Base-by-base conservation (phyloP, 2,329 filamentous ascomycete species). In the Ascochyta koolunga region DNA sequence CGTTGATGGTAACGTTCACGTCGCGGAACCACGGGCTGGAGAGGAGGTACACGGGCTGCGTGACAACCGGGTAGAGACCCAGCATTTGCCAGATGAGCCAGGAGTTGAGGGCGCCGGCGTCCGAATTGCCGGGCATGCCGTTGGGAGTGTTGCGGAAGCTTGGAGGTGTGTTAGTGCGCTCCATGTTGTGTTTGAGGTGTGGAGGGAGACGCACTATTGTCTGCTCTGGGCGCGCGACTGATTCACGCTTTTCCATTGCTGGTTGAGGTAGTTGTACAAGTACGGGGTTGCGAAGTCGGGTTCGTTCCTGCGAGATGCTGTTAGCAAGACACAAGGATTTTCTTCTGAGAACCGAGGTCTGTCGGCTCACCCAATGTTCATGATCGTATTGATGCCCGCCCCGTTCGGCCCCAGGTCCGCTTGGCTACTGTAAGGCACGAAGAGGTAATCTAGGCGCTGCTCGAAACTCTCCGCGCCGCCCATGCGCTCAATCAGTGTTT, bases 261-360 rank as follows among this genome's bases (percentile, higher is more conserved):
- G 74, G 40, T 64, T 72, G 69, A 76, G 65, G 70, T 76, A 64
- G 69, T 70, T 29, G 64, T 66, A 68, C 1, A 90, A 79, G 61
- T 72, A 90, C 0, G 87, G 87, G 0, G 85, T 83, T 2, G 81
- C 83, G 75, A 90, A 90, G 70, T 80, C 80, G 21, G 86, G 86
- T 70, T 89, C 84, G 68, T 89, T 89, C 19, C 85, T 86, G 1
- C 84, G 31, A 5, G 1, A 8, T 10, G 3, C 13, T 3, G 10
- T 44, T 11, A 50, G 33, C 38, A 13, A n/a, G n/a, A n/a, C n/a
- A n/a, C n/a, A n/a, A n/a, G n/a, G n/a, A n/a, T n/a, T n/a, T n/a
- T n/a, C n/a, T n/a, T 6, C 22, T 6, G 22, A 24, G 22, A 24
- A 8, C 22, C 4, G 22, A n/a, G n/a, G n/a, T n/a, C n/a, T n/a